Evolutionary conservation across 2,329 filamentous ascomycete species (phyloP), one percentile per base, ranked within the genome.

Genomic region (Aspergillus sp.): DNA sequence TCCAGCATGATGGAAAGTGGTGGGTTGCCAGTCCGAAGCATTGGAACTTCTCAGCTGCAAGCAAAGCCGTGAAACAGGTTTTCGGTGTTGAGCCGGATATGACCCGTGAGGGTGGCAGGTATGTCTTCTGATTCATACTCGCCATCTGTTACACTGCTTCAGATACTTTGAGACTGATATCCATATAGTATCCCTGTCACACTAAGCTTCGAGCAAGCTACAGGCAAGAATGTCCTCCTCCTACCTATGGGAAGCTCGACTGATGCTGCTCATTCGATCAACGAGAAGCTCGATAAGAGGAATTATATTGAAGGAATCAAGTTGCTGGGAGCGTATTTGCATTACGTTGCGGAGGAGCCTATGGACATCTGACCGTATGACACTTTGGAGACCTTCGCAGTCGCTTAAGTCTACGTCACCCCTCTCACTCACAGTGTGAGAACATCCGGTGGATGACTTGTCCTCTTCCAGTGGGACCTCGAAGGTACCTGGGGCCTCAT

Each of bases 271-370:
- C 95, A 99, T 81, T 97, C 92, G 36, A 96, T 97, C 79, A 99
- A 99, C 77, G 95, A 98, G 86, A 97, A 97, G 85, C 84, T 99
- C 60, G 95, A 99, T 78, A 92, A 91, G 85, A 87, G 86, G 74
- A 99, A 99, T 81, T 99, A 99, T 78, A 96, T 99, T 72, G 92
- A 99, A 82, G 95, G 95, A 52, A 97, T 91, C 70, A 99, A 99
- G 86, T 80, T 99, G 64, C 80, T 99, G 60, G 95, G 95, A 51
- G 91, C 94, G 3, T 99, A 99, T 76, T 81, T 99, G 74, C 94
- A 98, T 80, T 97, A 97, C 70, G 92, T 97, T 66, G 92, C 93
- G 2, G 91, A 94, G 75, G 95, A 99, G 84, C 88, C 91, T 41
- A 87, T 83, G 43, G 43, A 52, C 53, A 23, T 36, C 7, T 55